phyloP scores from a whole-genome alignment of 1,284 basidiomycete genomes.

The Moniliophthora roreri region DNA sequence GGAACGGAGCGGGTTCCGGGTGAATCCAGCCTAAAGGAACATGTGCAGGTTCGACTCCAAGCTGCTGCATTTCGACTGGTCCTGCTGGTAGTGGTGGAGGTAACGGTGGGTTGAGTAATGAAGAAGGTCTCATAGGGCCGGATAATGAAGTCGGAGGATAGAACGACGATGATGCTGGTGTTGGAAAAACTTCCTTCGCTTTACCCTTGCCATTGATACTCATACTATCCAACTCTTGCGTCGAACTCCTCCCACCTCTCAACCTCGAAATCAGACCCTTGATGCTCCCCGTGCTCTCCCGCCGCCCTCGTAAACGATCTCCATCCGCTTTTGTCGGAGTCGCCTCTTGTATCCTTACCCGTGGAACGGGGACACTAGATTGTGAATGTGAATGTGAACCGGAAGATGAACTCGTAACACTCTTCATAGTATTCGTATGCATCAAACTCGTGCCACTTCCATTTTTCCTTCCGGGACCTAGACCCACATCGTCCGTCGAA shows the following conservation, averaged over 20 bases:
- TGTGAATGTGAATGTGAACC: conserved; percentile 10
- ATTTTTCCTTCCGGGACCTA: conserved; percentile 1
- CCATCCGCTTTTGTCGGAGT: neutral
- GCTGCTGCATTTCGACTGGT: neutral
- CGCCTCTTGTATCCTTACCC: neutral
- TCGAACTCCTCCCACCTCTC: conserved; percentile 9
- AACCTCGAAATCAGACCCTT: conserved; percentile 8
- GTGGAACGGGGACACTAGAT: neutral
- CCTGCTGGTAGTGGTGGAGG: neutral
- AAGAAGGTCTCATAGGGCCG: neutral
- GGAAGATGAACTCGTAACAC: conserved; percentile 4
- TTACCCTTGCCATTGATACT: neutral
- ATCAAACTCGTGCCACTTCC: neutral
- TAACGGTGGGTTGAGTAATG: conserved; percentile 11
- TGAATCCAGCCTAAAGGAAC: neutral
- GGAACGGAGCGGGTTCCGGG: neutral
- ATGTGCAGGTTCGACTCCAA: too few species aligned
- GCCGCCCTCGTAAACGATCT: neutral
- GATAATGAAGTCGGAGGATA: neutral
- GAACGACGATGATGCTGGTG: conserved; percentile 9
- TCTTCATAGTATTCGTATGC: conserved; percentile 5
- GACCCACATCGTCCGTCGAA: neutral
- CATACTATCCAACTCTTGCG: neutral
- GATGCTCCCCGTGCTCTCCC: neutral
- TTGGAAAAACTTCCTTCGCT: neutral